phyloP scores from a whole-genome alignment of 2,329 filamentous ascomycete genomes.

The Epichloe sylvatica region DNA sequence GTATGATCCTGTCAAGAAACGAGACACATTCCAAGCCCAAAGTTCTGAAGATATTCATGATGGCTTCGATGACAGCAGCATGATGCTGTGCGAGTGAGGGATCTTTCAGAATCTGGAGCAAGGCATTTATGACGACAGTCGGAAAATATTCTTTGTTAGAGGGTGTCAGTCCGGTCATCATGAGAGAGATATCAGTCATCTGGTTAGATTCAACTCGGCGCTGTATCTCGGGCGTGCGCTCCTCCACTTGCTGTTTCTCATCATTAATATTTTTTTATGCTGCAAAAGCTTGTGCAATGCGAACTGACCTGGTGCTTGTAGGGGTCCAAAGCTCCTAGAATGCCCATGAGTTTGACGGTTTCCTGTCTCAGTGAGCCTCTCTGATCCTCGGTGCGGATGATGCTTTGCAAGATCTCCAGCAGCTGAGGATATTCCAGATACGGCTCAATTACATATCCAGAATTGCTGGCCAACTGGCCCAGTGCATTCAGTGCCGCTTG shows the following conservation, averaged over 20 bases:
- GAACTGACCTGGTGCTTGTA: slow-evolving; percentile 68
- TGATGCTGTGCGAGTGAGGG: slow-evolving; percentile 82
- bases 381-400: slow-evolving; percentile 80
- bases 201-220: slow-evolving; percentile 47
- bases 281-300: neutral
- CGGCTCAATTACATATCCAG: slow-evolving; percentile 92
- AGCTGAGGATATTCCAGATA: slow-evolving; percentile 92
- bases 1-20: slow-evolving; percentile 86
- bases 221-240: slow-evolving; percentile 72
- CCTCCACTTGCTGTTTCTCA: slow-evolving; percentile 55
- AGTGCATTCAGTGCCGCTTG: slow-evolving; percentile 84
- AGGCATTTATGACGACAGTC: slow-evolving; percentile 90
- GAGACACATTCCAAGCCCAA: slow-evolving; percentile 90
- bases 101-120: slow-evolving; percentile 85
- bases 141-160: slow-evolving; percentile 98
- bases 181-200: slow-evolving; percentile 85
- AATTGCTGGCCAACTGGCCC: slow-evolving; percentile 86
- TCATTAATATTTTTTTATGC: slow-evolving; percentile 3
- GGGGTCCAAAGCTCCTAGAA: slow-evolving; percentile 84
- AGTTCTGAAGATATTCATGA: slow-evolving; percentile 98
- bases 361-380: slow-evolving; percentile 76
- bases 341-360: slow-evolving; percentile 93
- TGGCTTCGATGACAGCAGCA: slow-evolving; percentile 85
- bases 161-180: slow-evolving; percentile 93
- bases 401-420: slow-evolving; percentile 80